phyloP scores from a whole-genome alignment of 805 yeast genomes.

The Yamadazyma laniorum region DNA sequence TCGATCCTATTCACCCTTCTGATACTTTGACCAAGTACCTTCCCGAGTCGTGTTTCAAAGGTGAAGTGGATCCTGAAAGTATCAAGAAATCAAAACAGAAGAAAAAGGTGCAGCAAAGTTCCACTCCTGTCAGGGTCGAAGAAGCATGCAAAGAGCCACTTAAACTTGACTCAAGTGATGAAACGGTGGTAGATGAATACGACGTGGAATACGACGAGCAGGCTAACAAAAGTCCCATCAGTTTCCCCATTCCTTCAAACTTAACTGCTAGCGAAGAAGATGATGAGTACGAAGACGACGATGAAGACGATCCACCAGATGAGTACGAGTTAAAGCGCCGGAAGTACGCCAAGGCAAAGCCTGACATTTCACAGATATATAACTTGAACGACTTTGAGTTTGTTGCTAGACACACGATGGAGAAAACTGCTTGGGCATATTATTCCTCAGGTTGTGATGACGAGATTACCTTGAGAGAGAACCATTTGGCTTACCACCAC shows the following conservation, averaged over 20 bases:
- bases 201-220: constrained; percentile 46
- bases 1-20: constrained; percentile 89
- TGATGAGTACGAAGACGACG: constrained; percentile 34
- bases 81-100: constrained; percentile 1
- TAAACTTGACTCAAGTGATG: neutral
- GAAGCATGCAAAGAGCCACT: neutral
- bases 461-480: constrained; percentile 85
- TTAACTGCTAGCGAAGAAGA: constrained; percentile 21
- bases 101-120: too few species aligned
- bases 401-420: constrained; percentile 76
- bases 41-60: constrained; percentile 40
- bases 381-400: constrained; percentile 86
- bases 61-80: constrained; percentile 27
- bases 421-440: constrained; percentile 84
- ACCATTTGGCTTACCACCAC: constrained; percentile 85
- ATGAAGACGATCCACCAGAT: constrained; percentile 35
- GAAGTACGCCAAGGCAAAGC: constrained; percentile 44
- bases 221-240: constrained; percentile 28
- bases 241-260: constrained; percentile 14
- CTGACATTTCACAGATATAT: constrained; percentile 66
- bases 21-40: constrained; percentile 73
- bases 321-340: constrained; percentile 27
- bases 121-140: neutral
- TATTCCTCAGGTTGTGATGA: constrained; percentile 92
- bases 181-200: constrained; percentile 30